Percentiles rank a stretch among this genome's conserved stretches.
Evolutionary conservation across 257 asterid genomes (phyloP).

Genomic region (Craterostigma plantagineum): DNA sequence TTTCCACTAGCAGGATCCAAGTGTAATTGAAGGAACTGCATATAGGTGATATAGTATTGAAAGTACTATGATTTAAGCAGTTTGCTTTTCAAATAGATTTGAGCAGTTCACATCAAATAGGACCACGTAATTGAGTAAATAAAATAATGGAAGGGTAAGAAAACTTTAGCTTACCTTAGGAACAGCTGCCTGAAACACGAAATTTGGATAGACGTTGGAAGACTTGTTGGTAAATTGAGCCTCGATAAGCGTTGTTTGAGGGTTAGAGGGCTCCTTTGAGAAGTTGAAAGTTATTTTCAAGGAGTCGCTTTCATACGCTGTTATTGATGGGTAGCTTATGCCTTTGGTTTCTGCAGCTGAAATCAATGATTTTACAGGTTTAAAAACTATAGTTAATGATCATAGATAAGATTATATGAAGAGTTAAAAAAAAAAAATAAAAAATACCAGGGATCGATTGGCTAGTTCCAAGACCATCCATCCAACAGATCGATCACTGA

Average conservation of each 20-base stretch:
- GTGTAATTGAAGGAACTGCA: conserved; percentile 91
- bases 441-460: conserved; percentile 35
- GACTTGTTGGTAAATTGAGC: conserved; percentile 70
- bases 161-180: conserved; percentile 55
- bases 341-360: conserved; percentile 47
- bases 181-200: conserved; percentile 89
- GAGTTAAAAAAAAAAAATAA: too few species aligned
- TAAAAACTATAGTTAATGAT: too few species aligned
- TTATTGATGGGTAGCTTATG: conserved; percentile 47
- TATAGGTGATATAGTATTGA: background rate
- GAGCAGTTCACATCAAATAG: too few species aligned
- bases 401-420: too few species aligned
- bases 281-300: conserved; percentile 54
- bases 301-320: conserved; percentile 71
- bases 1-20: conserved; percentile 88
- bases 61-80: too few species aligned
- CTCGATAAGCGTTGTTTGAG: conserved; percentile 53
- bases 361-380: conserved; percentile 9
- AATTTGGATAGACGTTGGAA: conserved; percentile 41
- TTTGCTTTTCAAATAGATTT: too few species aligned
- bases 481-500: conserved; percentile 74
- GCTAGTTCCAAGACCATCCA: too few species aligned
- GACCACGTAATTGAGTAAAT: too few species aligned
- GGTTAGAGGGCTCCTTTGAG: conserved; percentile 63
- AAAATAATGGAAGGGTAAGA: too few species aligned